phyloP scores from a whole-genome alignment of 2,329 filamentous ascomycete species.

The Colletotrichum noveboracense region DNA sequence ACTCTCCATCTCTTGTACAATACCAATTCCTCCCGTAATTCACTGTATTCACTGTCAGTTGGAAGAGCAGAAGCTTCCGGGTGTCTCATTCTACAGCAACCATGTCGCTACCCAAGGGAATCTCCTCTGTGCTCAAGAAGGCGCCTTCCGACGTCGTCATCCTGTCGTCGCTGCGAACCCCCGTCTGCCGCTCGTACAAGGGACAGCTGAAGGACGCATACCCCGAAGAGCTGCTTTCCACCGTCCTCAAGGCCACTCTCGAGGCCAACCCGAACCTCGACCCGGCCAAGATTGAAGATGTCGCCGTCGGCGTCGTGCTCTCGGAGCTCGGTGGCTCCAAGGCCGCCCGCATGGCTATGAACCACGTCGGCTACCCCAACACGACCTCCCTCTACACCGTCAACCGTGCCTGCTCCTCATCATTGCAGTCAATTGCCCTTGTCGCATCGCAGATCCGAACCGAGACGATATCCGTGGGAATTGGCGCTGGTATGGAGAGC shows the following conservation, averaged over 20 bases:
- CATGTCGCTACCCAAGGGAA: conserved; percentile 66
- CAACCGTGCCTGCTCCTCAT: conserved; percentile 85
- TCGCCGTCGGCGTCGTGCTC: conserved; percentile 87
- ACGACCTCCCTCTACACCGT: conserved; percentile 82
- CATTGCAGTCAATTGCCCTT: conserved; percentile 76
- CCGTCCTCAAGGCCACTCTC: conserved; percentile 71
- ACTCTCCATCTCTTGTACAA: not conserved
- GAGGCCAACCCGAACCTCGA: conserved; percentile 75
- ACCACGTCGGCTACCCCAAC: conserved; percentile 79
- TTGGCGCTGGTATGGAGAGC: conserved; percentile 93
- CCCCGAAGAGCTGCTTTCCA: conserved; percentile 84
- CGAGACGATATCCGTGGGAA: conserved; percentile 74
- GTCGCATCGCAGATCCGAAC: conserved; percentile 78
- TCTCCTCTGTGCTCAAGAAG: conserved; percentile 80
- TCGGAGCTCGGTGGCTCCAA: conserved; percentile 91
- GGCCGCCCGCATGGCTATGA: conserved; percentile 88
- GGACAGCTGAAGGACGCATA: conserved; percentile 87
- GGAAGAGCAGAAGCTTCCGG: not conserved
- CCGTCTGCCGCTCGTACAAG: conserved; percentile 82
- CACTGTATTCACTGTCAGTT: not conserved
- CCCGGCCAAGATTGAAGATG: conserved; percentile 74
- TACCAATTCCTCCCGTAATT: not conserved
- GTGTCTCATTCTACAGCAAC: conserved; percentile 17
- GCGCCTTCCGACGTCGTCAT: conserved; percentile 84
- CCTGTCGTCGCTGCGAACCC: conserved; percentile 88